A percentile compares a stretch with the other conserved stretches of the same genome.
These are phyloP conservation scores for Chalciporus piperatus DNA, from an alignment of 768 basidiomycete genomes.

Conservation along the genomic window DNA sequence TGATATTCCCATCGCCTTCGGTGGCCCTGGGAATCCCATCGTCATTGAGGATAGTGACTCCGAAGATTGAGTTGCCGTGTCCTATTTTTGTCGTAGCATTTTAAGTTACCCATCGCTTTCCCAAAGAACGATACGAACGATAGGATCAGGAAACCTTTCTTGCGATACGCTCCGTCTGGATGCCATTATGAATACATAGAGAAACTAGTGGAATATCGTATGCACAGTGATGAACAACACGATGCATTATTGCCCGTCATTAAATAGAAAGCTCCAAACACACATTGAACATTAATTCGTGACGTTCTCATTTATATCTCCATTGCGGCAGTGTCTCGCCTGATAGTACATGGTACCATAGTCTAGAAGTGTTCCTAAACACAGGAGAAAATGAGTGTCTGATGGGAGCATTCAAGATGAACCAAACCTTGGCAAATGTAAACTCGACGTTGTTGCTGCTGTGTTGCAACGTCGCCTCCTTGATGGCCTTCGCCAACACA, in stretches of 20 bases:
- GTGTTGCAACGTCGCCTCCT: slow-evolving; percentile 61
- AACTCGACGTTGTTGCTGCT: slow-evolving; percentile 62
- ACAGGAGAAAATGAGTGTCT: slow-evolving; percentile 7
- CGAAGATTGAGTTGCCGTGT: slow-evolving; percentile 7
- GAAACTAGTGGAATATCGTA: background rate
- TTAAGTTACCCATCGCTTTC: background rate
- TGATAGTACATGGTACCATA: too few relatives aligned
- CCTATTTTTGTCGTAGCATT: background rate
- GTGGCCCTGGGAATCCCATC: slow-evolving; percentile 22
- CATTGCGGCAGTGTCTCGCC: too few relatives aligned
- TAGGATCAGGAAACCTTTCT: background rate
- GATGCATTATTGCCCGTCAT: too few relatives aligned
- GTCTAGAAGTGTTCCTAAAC: slow-evolving; percentile 59
- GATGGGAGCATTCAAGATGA: background rate
- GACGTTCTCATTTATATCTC: too few relatives aligned
- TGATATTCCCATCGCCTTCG: slow-evolving; percentile 2
- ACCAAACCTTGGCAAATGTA: slow-evolving; percentile 51
- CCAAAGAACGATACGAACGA: background rate
- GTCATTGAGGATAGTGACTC: slow-evolving; percentile 22
- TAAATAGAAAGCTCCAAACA: too few relatives aligned
- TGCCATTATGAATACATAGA: background rate
- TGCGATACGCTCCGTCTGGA: background rate
- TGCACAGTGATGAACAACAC: too few relatives aligned
- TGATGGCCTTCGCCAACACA: slow-evolving; percentile 71
- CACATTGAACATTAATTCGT: too few relatives aligned